phyloP scores from a whole-genome alignment of 768 basidiomycete genomes.

The Antrodiella citrinella region DNA sequence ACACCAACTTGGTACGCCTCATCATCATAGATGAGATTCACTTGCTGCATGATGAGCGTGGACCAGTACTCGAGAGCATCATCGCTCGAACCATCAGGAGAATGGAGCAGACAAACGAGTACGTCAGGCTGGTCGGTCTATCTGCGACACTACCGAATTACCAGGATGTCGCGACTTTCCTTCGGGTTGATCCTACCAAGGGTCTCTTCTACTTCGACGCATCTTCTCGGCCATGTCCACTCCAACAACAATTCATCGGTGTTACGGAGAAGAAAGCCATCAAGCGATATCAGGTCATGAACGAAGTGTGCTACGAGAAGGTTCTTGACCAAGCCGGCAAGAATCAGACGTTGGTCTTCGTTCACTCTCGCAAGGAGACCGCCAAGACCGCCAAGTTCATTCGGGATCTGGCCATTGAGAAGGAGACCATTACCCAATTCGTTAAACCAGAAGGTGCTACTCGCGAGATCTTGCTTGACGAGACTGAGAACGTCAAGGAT shows the following conservation, averaged over 20 bases:
- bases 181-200: conserved; percentile 85
- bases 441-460: conserved; percentile 90
- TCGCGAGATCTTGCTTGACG: conserved; percentile 81
- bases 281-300: conserved; percentile 96
- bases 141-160: conserved; percentile 99
- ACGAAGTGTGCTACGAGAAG: conserved; percentile 99
- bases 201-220: conserved; percentile 98
- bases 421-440: conserved; percentile 93
- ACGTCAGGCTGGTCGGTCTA: conserved; percentile 89
- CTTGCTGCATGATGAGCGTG: conserved; percentile 93
- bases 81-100: conserved; percentile 83
- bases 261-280: conserved; percentile 99
- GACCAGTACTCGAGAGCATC: conserved; percentile 90
- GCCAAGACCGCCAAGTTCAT: conserved; percentile 94
- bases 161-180: conserved; percentile 94
- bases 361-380: conserved; percentile 97
- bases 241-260: conserved; percentile 95
- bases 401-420: conserved; percentile 91
- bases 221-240: conserved; percentile 85
- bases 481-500: conserved; percentile 78
- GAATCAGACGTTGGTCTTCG: conserved; percentile 93
- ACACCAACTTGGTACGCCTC: conserved; percentile 92
- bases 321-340: conserved; percentile 87
- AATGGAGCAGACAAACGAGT: conserved; percentile 92
- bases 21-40: conserved; percentile 99